Evolutionary conservation across 2,329 filamentous ascomycete genomes (phyloP).

Genomic region (Colletotrichum endophyticum): DNA sequence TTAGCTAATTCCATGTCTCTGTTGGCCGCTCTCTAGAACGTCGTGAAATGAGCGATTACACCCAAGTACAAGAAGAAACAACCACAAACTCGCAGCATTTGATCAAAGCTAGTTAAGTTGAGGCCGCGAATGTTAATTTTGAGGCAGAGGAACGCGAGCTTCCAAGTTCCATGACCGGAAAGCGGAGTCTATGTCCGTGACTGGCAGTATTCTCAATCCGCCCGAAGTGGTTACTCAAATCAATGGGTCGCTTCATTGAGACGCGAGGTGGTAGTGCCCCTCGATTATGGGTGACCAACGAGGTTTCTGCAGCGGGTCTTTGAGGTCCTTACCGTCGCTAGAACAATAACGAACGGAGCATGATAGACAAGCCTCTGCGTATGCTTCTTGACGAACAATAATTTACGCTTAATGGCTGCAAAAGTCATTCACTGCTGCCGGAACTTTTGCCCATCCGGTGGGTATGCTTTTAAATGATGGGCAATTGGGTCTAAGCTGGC

Average conservation of each 20-base stretch:
- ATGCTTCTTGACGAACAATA: background rate
- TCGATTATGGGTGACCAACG: background rate
- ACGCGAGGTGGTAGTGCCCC: too few relatives aligned
- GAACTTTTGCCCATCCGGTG: background rate
- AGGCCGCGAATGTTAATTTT: background rate
- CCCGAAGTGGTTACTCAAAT: background rate
- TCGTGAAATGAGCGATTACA: background rate
- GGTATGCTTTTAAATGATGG: background rate
- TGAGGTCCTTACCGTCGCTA: background rate
- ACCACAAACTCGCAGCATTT: background rate
- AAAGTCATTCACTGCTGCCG: too few relatives aligned
- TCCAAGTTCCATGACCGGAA: background rate
- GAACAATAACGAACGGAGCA: background rate
- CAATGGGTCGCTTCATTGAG: background rate
- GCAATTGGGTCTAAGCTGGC: background rate
- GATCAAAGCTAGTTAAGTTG: accelerated
- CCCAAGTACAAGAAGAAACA: background rate
- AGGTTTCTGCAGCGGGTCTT: background rate
- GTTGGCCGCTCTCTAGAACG: background rate
- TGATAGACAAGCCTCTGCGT: background rate
- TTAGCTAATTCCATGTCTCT: background rate
- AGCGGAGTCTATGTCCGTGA: background rate
- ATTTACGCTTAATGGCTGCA: too few relatives aligned
- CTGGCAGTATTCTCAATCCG: background rate
- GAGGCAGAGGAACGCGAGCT: background rate